These are phyloP conservation scores for Bipolaris cookei DNA, from an alignment of 2,329 filamentous ascomycete genomes.

Conservation along the genomic window DNA sequence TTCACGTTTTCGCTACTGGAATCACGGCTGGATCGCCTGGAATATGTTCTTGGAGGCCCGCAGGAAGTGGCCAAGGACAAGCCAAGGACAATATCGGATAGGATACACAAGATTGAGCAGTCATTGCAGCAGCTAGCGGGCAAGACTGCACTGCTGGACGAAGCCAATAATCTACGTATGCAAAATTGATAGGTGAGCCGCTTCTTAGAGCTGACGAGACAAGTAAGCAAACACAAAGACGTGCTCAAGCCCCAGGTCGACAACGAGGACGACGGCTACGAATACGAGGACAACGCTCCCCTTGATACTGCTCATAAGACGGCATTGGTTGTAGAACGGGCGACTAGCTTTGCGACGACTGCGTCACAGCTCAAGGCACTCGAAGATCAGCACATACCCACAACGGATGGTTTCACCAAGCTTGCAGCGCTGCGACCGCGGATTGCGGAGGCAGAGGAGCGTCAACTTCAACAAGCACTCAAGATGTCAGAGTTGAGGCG, in stretches of 20 bases:
- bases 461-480: slow-evolving; percentile 65
- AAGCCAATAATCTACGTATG: slow-evolving; percentile 50
- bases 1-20: slow-evolving; percentile 55
- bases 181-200: not conserved
- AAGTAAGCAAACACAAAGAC: slow-evolving; percentile 51
- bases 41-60: slow-evolving; percentile 52
- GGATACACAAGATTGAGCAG: slow-evolving; percentile 48
- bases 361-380: slow-evolving; percentile 55
- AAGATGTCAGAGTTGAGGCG: slow-evolving; percentile 69
- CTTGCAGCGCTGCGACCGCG: slow-evolving; percentile 66
- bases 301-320: slow-evolving; percentile 37
- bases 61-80: slow-evolving; percentile 28
- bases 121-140: slow-evolving; percentile 49
- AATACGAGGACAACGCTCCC: slow-evolving; percentile 20
- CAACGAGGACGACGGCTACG: slow-evolving; percentile 18
- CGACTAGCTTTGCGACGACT: slow-evolving; percentile 50
- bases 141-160: slow-evolving; percentile 49
- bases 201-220: slow-evolving; percentile 23
- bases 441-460: slow-evolving; percentile 66
- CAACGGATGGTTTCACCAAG: slow-evolving; percentile 54
- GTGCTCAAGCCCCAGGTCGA: slow-evolving; percentile 40
- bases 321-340: slow-evolving; percentile 54
- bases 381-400: slow-evolving; percentile 53
- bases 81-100: slow-evolving; percentile 39
- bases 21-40: slow-evolving; percentile 53